phyloP scores from a whole-genome alignment of 2,329 filamentous ascomycete species.

The Paraphoma sp. region DNA sequence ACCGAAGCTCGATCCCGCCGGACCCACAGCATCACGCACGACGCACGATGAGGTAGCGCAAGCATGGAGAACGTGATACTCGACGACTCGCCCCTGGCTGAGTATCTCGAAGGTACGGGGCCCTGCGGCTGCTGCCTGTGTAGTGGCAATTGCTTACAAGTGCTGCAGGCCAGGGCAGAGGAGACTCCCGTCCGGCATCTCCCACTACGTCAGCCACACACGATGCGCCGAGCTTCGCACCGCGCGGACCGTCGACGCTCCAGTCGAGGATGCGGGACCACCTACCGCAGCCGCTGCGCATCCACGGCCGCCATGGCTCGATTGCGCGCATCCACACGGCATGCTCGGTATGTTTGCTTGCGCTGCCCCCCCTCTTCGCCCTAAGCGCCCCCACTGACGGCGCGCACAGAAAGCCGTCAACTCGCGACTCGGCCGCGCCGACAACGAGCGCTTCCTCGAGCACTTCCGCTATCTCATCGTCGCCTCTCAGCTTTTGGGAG shows the following conservation, averaged over 20 bases:
- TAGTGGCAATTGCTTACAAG: slow-evolving; percentile 28
- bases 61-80: slow-evolving; percentile 86
- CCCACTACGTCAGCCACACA: slow-evolving; percentile 22
- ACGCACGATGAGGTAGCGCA: slow-evolving; percentile 39
- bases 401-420: slow-evolving; percentile 69
- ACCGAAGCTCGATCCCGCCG: neutral
- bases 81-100: slow-evolving; percentile 85
- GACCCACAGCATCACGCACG: slow-evolving; percentile 17
- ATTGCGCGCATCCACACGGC: slow-evolving; percentile 47
- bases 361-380: neutral
- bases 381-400: slow-evolving; percentile 16
- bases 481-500: slow-evolving; percentile 85
- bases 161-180: slow-evolving; percentile 42
- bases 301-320: slow-evolving; percentile 46
- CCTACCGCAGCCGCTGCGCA: slow-evolving; percentile 56
- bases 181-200: slow-evolving; percentile 32
- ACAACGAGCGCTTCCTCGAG: slow-evolving; percentile 86
- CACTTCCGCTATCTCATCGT: slow-evolving; percentile 93
- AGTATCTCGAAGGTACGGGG: slow-evolving; percentile 80
- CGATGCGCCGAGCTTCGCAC: slow-evolving; percentile 54
- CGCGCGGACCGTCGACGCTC: slow-evolving; percentile 57
- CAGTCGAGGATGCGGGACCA: slow-evolving; percentile 57
- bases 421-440: slow-evolving; percentile 74
- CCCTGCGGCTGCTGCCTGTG: slow-evolving; percentile 3
- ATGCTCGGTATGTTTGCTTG: slow-evolving; percentile 42